Percentiles rank a stretch among this genome's conserved stretches.
Conservation (phyloP, 371 early-diverging fungal species). For the Mucor irregularis region DNA sequence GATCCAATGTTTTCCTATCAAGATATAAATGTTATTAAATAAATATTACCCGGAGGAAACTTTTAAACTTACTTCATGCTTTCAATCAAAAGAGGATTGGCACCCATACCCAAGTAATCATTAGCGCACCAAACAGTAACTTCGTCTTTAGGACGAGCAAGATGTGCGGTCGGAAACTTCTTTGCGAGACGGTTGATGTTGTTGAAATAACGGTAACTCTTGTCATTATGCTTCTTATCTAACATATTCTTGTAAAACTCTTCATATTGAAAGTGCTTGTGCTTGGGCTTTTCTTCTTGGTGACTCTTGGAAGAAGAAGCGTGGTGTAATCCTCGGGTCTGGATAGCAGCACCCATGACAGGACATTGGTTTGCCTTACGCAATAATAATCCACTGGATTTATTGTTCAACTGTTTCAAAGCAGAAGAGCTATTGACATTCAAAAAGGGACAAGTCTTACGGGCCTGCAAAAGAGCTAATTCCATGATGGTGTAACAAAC, state of each 20-base stretch:
- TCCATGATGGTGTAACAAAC: constrained; percentile 35
- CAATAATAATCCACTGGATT: constrained; percentile 60
- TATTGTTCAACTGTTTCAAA: constrained; percentile 55
- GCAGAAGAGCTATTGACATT: constrained; percentile 67
- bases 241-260: constrained; percentile 78
- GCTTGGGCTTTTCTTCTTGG: constrained; percentile 13
- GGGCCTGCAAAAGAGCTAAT: constrained; percentile 37
- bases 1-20: constrained; percentile 68
- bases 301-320: constrained; percentile 32
- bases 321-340: constrained; percentile 29
- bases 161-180: constrained; percentile 92
- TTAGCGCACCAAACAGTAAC: constrained; percentile 99
- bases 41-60: background rate
- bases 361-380: constrained; percentile 84
- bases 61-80: constrained; percentile 87
- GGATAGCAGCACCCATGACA: constrained; percentile 85
- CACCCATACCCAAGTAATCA: constrained; percentile 97
- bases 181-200: constrained; percentile 97
- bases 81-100: constrained; percentile 85
- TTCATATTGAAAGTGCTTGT: constrained; percentile 86
- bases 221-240: constrained; percentile 94
- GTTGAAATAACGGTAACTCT: constrained; percentile 98
- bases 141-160: constrained; percentile 78
- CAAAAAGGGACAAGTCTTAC: constrained; percentile 79
- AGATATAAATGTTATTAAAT: constrained; percentile 24